Base-by-base conservation (phyloP, 2,329 filamentous ascomycete species). In the Rutstroemia sp. region DNA sequence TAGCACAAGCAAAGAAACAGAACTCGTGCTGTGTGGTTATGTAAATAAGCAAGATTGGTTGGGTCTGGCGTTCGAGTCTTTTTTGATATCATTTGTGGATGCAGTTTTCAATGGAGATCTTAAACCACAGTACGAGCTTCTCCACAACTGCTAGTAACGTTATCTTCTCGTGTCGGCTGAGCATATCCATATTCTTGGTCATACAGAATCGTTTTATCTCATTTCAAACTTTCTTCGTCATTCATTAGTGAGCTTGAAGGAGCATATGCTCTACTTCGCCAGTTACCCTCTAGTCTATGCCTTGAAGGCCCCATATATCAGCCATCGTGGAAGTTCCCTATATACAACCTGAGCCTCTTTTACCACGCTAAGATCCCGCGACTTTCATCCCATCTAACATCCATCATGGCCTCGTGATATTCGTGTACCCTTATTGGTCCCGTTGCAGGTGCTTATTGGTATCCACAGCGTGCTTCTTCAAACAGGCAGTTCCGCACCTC, bases 401-500 rank as follows among this genome's bases (percentile, higher is more conserved):
- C 10, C 10, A n/a, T 27, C 10, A 18, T 54, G 34, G n/a, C 41
- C 12, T 34, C 34, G 39, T 49, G n/a, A 9, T 34, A 34, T 2
- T 49, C 37, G 6, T 9, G 19, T 51, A 23, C 16, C 42, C 25
- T 34, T 55, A 6, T 55, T n/a, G 34, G 52, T 41, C 30, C 50
- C 23, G 23, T 52, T 42, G n/a, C 16, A 23, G 1, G 3, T 41
- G 34, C 44, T 23, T 34, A 23, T 54, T 54, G 21, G 25, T n/a
- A 39, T 50, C 19, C 25, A 19, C 25, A 18, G 21, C 14, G 46
- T 16, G 12, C 27, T 30, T 25, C 14, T 54, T 81, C 74, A 92
- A 62, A 92, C 89, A 47, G 87, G 89, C 65, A 95, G 72, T 68
- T 94, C 88, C 39, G 83, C 81, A 67, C 91, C 92, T 63, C 86